Evolutionary conservation across 495 filamentous ascomycete species (phyloP).

Genomic region (Pseudoneurospora amorphoporcata): DNA sequence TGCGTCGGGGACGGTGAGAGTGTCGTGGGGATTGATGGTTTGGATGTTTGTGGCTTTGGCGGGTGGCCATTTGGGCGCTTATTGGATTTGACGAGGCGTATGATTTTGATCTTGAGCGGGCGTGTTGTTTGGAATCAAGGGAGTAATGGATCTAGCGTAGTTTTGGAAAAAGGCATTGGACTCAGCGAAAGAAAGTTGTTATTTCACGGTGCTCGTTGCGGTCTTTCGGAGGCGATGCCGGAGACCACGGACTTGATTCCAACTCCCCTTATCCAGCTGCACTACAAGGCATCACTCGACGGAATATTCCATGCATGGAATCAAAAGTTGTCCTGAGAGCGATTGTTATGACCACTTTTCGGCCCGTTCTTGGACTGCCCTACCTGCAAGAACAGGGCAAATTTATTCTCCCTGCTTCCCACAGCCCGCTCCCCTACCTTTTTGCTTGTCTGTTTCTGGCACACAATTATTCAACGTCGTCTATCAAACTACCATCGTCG

Average conservation of each 20-base stretch:
- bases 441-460: background rate
- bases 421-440: background rate
- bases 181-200: background rate
- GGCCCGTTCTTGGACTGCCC: background rate
- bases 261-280: background rate
- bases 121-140: background rate
- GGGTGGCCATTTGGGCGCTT: background rate
- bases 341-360: background rate
- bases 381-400: background rate
- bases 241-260: background rate
- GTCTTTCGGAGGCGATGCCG: background rate
- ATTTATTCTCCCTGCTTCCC: background rate
- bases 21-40: background rate
- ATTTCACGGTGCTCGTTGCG: background rate
- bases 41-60: background rate
- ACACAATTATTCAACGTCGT: background rate
- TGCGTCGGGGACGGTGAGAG: background rate
- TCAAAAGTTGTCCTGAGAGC: background rate
- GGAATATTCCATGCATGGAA: background rate
- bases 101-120: background rate
- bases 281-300: background rate
- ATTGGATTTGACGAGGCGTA: background rate
- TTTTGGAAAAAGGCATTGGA: background rate
- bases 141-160: background rate
- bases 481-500: background rate